Conservation (phyloP, 768 basidiomycete species). For the Dendrothele bispora region DNA sequence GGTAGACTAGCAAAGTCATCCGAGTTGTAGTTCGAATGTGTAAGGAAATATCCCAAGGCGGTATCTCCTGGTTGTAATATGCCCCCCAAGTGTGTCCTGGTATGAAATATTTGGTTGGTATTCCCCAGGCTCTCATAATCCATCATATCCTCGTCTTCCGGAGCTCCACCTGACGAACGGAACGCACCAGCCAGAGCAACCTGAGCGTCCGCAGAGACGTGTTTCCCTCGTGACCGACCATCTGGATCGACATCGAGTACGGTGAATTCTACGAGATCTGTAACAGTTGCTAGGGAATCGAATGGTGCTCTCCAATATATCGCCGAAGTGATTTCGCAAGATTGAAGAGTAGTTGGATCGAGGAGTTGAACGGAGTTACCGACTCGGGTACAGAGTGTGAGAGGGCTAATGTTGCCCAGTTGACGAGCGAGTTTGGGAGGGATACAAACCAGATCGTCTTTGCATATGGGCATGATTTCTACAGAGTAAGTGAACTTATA, state of each 20-base stretch:
- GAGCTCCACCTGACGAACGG: slow-evolving; percentile 46
- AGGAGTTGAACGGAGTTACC: slow-evolving; percentile 90
- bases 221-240: slow-evolving; percentile 50
- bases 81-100: slow-evolving; percentile 93
- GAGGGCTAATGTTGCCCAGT: slow-evolving; percentile 84
- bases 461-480: slow-evolving; percentile 96
- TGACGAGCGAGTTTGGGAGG: slow-evolving; percentile 79
- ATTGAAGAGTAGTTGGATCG: slow-evolving; percentile 84
- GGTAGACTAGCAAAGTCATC: slow-evolving; percentile 75
- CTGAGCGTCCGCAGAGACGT: slow-evolving; percentile 81
- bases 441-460: slow-evolving; percentile 94
- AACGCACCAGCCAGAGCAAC: slow-evolving; percentile 85
- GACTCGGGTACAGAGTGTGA: slow-evolving; percentile 87
- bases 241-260: slow-evolving; percentile 93
- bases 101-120: slow-evolving; percentile 85
- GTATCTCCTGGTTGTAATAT: slow-evolving; percentile 94
- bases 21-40: slow-evolving; percentile 91
- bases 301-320: slow-evolving; percentile 94
- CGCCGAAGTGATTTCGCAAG: slow-evolving; percentile 73
- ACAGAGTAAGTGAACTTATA: slow-evolving; percentile 98
- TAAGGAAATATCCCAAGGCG: slow-evolving; percentile 87
- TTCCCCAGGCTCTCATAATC: slow-evolving; percentile 60
- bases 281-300: slow-evolving; percentile 74
- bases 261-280: slow-evolving; percentile 92
- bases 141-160: slow-evolving; percentile 53